Base-by-base conservation (phyloP, 805 yeast species). In the Metschnikowia anglica region DNA sequence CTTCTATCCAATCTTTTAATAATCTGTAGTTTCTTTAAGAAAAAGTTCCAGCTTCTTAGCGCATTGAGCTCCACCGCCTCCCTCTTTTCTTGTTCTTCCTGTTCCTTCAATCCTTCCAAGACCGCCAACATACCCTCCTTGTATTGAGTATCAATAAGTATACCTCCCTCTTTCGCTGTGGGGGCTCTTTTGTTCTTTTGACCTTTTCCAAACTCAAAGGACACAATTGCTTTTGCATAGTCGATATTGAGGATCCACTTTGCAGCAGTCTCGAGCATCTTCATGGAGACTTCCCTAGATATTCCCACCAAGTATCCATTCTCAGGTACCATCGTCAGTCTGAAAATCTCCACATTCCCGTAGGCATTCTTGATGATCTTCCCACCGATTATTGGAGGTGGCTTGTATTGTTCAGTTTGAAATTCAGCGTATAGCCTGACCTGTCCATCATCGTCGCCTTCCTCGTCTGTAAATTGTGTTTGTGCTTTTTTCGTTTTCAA, bases 211-310 rank as follows among this genome's bases (percentile, higher is more conserved):
- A 86, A 93, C 43, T 88, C 93, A 65, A 93, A 91, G 0, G 90
- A 88, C 2, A 83, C 82, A 2, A 89, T 90, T 0, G 97, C 98
- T 36, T 80, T 82, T 0, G 96, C 97, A 66, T 73, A 88, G 51
- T 88, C 96, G 5, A 91, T 73, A 0, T 76, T 79, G 9, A 90
- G 54, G 0, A 80, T 57, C 26, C 51, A 41, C 44, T 75, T 76
- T 0, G 95, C 95, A 0, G 98, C 97, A 36, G 71, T 72, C 28
- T 76, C 79, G 0, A 85, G 79, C 43, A 73, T 62, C 28, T 76
- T 73, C 52, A 77, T 63, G 5, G 73, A 66, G 20, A 51, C 53
- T 3, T 37, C 39, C 1, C 43, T 52, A 1, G 55, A 43, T 2
- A 56, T 48, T 2, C 52, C 51, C 5, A 89, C 65, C 41, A 87